Base-by-base conservation (phyloP, 2,329 filamentous ascomycete genomes). In the Truncatella angustata region DNA sequence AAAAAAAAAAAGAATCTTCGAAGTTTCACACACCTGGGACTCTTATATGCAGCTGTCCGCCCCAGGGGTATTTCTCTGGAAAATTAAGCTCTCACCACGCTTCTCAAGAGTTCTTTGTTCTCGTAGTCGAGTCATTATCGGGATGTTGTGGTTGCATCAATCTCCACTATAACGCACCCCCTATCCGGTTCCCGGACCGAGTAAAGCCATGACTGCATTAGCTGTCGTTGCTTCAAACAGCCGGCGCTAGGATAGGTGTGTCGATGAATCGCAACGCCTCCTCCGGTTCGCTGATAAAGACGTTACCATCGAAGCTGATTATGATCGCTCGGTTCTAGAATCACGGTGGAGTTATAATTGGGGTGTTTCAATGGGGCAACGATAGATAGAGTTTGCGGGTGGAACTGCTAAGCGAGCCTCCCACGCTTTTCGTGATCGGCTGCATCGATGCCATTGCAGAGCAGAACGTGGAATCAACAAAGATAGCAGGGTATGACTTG, bases 121-220 rank as follows among this genome's bases (percentile, higher is more conserved):
- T 23, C 24, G 24, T 21, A 34, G 10, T 18, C 20, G 28, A 35
- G 32, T 10, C 18, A 14, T 24, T 24, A 23, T 36, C 6, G 45
- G 11, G 20, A 36, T 49, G 23, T 20, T 49, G 45, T n/a, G 12
- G 32, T 37, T 39, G 45, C 28, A 49, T 37, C 16, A 10, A 20
- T 18, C 14, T 21, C 24, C 40, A n/a, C 21, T 26, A 21, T 18
- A 35, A 37, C 14, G n/a, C 37, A 10, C 21, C 44, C 32, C 45
- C 24, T 49, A 49, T 37, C n/a, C 45, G 34, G 45, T 34, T n/a
- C n/a, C 24, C 45, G 45, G 45, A 49, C 34, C 45, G 45, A 49
- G 32, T 37, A 30, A 49, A 49, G 45, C 32, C 30, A 18, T 26
- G 34, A 34, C 24, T 39, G 45, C 45, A 36, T 49, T 49, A 49